Evolutionary conservation across 2,329 filamentous ascomycete genomes (phyloP), one percentile per base, ranked within the genome.

Genomic region (Monosporascus ibericus): DNA sequence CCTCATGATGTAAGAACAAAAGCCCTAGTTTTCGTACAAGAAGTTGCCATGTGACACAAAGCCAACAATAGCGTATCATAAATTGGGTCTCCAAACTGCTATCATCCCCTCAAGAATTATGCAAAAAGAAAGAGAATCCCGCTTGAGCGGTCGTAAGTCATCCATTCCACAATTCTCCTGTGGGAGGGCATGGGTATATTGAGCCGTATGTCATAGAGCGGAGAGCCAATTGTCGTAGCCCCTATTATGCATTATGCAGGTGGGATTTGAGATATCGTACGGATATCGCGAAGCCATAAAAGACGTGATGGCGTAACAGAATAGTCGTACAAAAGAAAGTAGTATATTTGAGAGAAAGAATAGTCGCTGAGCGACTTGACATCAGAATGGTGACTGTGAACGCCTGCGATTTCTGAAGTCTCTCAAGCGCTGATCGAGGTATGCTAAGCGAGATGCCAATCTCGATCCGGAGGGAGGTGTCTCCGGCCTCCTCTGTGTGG

Each of bases 391-490:
- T 22, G 78, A 80, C 57, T 79, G 74, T 7, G 79, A 78, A 48
- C 74, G 74, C 52, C 71, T 70, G 8, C 65, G 73, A 47, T 70
- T 74, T 54, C 78, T 75, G 53, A 83, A 70, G 54, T 81, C 77
- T 58, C 76, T 77, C 44, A 84, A 74, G 38, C 79, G 76, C 58
- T 81, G 75, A 60, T 84, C 80, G 47, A 84, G 75, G 55, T 84
- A 82, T 5, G 80, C 78, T 51, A 84, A 68, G 11, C 79, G 77
- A 37, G 73, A 74, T 22, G 75, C 72, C 44, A 83, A 65, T 38
- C 74, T 75, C 15, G 75, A 68, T 52, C 72, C 60, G 20, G 60
- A 25, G 40, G 64, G 70, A 22, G 70, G 65, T 6, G 68, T 61
- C n/a, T 68, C 60, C 5, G 66, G 52, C 39, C 61, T 66, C 20